Base-by-base conservation (phyloP, 257 asterid genomes). In the Cinchona pubescens region DNA sequence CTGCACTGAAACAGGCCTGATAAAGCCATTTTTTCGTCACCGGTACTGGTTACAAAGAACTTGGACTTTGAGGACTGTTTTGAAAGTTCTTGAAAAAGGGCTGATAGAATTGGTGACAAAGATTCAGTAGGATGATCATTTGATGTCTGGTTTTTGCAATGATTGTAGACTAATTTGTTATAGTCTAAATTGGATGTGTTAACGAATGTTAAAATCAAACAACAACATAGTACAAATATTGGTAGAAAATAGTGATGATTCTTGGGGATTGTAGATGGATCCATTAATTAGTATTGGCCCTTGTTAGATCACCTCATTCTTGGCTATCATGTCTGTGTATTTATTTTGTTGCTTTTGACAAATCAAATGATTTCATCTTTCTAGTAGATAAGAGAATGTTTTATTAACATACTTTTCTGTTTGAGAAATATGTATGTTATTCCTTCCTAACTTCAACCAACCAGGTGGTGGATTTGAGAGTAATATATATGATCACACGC, bases 1-100 rank as follows among this genome's bases (percentile, higher is more conserved):
- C 90, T 58, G 80, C 97, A 91, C 37, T 90, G 92, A 48, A 85
- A 91, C 61, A 69, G 67, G 69, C 97, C 97, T 2, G 87, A 82
- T 59, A 91, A 75, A 15, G 92, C 78, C 0, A 66, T 60, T 3
- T 77, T 37, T 1, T 81, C 90, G 12, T 85, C 84, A 0, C 84
- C 87, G 0, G 82, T 88, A 12, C 77, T 82, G 63, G 97, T 87
- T 78, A 78, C 71, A 64, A 78, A 89, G 84, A 88, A 91, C 60
- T 71, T 85, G 66, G 89, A 85, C 25, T 55, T 56, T 18, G 86
- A 71, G 23, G 97, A 90, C 11, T 79, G 82, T 19, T 75, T 32
- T 49, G 64, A 15, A 48, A 91, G 83, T 73, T 88, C 82, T 61
- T 90, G 85, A 55, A 82, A 85, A 0, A 91, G 85, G 7, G 70